Conservation (phyloP, 176 grass and related monocot genomes). For the Triticum monococcum region DNA sequence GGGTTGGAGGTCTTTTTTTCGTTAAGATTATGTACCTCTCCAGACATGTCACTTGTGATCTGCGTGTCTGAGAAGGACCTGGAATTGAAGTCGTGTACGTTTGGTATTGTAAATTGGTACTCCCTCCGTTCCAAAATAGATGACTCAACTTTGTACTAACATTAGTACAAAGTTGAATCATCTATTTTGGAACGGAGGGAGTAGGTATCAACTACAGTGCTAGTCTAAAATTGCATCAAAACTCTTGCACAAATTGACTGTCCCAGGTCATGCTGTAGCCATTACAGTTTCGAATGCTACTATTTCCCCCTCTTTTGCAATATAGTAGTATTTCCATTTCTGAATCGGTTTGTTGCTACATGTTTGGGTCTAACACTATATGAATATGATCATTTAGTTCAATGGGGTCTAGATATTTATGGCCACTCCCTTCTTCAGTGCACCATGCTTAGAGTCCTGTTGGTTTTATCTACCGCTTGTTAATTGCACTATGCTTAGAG, state of each 20-base stretch:
- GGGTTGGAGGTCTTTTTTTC: background rate
- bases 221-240: constrained; percentile 32
- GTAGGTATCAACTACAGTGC: constrained; percentile 12
- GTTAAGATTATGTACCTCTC: background rate
- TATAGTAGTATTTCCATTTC: background rate
- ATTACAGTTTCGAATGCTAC: background rate
- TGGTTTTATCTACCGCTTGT: background rate
- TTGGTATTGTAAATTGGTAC: constrained; percentile 9
- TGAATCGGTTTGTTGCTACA: background rate
- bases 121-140: no score
- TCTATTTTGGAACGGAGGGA: no score
- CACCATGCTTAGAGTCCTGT: background rate
- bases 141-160: no score
- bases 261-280: background rate
- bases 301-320: background rate
- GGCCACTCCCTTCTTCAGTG: background rate
- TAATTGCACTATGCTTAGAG: background rate
- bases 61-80: constrained; percentile 20
- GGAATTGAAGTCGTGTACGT: constrained; percentile 2
- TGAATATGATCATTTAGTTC: background rate
- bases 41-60: constrained; percentile 12
- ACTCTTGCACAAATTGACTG: constrained; percentile 19
- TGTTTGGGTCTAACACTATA: constrained; percentile 25
- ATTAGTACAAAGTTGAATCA: no score
- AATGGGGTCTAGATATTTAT: background rate